Evolutionary conservation across 495 filamentous ascomycete species (phyloP).

Genomic region (Trichoderma erinaceum): DNA sequence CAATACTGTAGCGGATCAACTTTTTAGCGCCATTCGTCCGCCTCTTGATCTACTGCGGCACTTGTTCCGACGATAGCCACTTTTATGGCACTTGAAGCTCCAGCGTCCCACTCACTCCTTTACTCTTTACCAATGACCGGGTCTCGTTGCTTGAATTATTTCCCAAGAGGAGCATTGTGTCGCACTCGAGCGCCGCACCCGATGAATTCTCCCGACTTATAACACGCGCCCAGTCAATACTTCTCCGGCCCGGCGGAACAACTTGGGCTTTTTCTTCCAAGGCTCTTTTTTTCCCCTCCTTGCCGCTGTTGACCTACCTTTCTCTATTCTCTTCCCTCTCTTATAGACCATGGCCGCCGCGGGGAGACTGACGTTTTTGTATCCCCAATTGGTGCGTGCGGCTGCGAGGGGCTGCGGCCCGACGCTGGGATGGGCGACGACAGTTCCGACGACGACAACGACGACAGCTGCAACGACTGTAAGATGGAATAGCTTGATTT

Average conservation of each 20-base stretch:
- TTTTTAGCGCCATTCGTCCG: conserved; percentile 1
- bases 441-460: background rate
- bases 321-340: background rate
- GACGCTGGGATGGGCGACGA: background rate
- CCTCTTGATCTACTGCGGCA: background rate
- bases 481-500: conserved; percentile 24
- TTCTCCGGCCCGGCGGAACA: background rate
- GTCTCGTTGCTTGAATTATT: background rate
- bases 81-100: background rate
- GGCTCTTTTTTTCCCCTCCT: background rate
- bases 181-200: background rate
- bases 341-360: background rate
- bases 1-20: background rate
- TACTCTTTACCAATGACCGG: background rate
- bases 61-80: conserved; percentile 12
- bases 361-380: background rate
- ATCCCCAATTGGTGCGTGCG: background rate
- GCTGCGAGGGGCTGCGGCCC: conserved; percentile 8
- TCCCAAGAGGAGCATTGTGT: background rate
- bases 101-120: conserved; percentile 6
- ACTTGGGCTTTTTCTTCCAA: background rate
- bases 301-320: background rate
- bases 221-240: background rate
- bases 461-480: background rate
- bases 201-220: background rate